phyloP scores from a whole-genome alignment of 257 asterid genomes.

The Fraxinus quadrangulata region DNA sequence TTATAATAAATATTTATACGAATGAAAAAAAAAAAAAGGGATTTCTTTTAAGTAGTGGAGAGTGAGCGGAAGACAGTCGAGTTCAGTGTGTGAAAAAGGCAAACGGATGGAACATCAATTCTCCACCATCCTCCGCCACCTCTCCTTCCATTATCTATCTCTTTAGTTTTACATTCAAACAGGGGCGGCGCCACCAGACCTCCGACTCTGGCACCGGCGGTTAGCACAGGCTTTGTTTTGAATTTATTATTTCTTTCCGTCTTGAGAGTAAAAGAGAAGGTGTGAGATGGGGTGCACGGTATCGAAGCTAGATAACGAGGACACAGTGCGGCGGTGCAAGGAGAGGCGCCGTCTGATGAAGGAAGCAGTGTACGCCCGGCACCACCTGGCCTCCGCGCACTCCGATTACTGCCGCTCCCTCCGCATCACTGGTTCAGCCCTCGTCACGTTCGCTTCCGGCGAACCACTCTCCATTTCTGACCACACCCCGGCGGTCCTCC shows the following conservation, averaged over 20 bases:
- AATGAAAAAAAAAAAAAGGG: neutral
- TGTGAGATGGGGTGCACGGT: slow-evolving; percentile 85
- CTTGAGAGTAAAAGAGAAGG: neutral
- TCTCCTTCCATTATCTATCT: neutral
- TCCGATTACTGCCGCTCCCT: slow-evolving; percentile 94
- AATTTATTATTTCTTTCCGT: neutral
- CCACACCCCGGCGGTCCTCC: slow-evolving; percentile 82
- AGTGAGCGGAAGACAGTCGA: slow-evolving; percentile 18
- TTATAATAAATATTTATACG: slow-evolving; percentile 3
- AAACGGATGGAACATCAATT: slow-evolving; percentile 38
- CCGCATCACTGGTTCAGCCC: slow-evolving; percentile 81
- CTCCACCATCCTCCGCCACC: slow-evolving; percentile 23
- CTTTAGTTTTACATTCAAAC: neutral
- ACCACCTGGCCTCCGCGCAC: slow-evolving; percentile 95
- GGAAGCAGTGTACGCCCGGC: slow-evolving; percentile 83
- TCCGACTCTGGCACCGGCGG: slow-evolving; percentile 12
- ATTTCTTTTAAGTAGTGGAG: slow-evolving; percentile 33
- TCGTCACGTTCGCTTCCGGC: slow-evolving; percentile 79
- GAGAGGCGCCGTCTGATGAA: slow-evolving; percentile 97
- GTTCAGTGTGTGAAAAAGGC: slow-evolving; percentile 27
- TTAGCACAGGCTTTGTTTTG: neutral
- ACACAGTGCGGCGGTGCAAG: slow-evolving; percentile 95
- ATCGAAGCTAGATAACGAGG: slow-evolving; percentile 96
- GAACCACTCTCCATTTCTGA: slow-evolving; percentile 82
- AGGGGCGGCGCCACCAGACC: slow-evolving; percentile 19